Base-by-base conservation (phyloP, 768 basidiomycete species). In the Lyophyllum semitale region DNA sequence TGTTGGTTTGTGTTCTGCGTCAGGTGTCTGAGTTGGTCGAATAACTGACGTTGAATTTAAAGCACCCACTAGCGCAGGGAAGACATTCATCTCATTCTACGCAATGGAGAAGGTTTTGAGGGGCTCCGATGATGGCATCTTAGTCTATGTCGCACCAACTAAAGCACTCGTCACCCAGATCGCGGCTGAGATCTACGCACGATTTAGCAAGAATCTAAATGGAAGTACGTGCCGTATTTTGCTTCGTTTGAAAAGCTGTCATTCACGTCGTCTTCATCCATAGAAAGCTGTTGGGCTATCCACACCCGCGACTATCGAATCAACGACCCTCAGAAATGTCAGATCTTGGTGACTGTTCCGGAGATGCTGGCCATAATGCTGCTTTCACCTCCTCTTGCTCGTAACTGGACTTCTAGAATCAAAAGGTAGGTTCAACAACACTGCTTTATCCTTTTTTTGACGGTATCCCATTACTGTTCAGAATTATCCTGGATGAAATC, bases 101-200 rank as follows among this genome's bases (percentile, higher is more conserved):
- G 88, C 89, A 0, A 89, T 90, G 88, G 87, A 88, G 65, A 80
- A 81, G 58, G 73, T 88, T 13, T 69, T 90, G 2, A 72, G 84
- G 51, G 73, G 72, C 37, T 85, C 85, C 0, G 84, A 90, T 61
- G 80, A 88, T 40, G 87, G 84, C 0, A 76, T 90, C 38, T 63
- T 90, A 32, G 82, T 90, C 18, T 90, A 90, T 64, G 79, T 90
- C 40, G 88, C 88, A 0, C 88, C 88, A 0, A 89, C 88, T 7
- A 90, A 90, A 64, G 87, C 88, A 0, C 74, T 90, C 0, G 88
- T 90, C 47, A 77, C 77, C 32, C 88, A 90, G 61, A 82, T 88
- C 25, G 84, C 87, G 0, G 85, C 89, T 0, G 88, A 90, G 62
- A 77, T 88, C n/a, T 87, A 88, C 54, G 88, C 83, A 2, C 75